Conservation (phyloP, 768 basidiomycete genomes). For the Tephrocybe rancida region DNA sequence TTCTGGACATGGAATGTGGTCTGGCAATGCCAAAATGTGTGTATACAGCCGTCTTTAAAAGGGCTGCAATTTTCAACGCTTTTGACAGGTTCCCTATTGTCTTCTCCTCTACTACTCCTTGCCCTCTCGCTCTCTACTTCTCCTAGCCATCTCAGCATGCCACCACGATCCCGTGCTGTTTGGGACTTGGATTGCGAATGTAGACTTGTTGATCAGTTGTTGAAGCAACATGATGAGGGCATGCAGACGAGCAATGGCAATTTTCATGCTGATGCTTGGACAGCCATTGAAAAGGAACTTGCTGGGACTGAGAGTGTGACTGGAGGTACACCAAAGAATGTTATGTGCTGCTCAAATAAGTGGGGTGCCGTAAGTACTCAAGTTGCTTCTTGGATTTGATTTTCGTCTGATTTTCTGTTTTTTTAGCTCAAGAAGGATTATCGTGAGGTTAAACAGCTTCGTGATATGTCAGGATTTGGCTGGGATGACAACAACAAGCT, state of each 20-base stretch:
- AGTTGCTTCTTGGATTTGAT: not conserved
- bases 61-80: no score
- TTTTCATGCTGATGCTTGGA: constrained; percentile 9
- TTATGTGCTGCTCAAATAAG: not conserved
- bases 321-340: constrained; percentile 2
- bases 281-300: not conserved
- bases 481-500: constrained; percentile 21
- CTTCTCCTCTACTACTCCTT: no score
- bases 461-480: constrained; percentile 20
- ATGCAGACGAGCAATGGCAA: constrained; percentile 9
- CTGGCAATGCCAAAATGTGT: no score
- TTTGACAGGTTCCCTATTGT: no score
- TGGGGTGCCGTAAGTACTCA: not conserved
- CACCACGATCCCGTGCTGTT: not conserved
- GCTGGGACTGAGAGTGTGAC: not conserved
- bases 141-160: no score
- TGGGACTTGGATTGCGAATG: constrained; percentile 19
- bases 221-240: constrained; percentile 11
- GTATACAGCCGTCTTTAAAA: no score
- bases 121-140: no score
- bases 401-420: not conserved
- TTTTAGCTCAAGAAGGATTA: constrained; percentile 18
- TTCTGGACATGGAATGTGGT: no score
- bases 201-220: constrained; percentile 20
- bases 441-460: constrained; percentile 14